Conservation (phyloP, 331 rosid species). For the Acacia pycnantha region DNA sequence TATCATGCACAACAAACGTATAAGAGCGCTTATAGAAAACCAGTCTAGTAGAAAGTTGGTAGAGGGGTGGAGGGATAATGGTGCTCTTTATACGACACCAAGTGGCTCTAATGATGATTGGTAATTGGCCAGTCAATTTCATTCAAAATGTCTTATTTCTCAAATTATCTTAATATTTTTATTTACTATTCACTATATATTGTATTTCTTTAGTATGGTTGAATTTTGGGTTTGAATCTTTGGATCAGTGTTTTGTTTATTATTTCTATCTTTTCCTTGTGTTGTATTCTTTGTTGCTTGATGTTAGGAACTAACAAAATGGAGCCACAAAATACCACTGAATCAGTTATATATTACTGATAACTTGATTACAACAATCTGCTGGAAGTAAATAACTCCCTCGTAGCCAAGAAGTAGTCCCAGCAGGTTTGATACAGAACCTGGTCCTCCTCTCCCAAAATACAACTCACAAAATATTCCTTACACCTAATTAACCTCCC, state of each 20-base stretch:
- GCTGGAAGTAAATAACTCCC: no score
- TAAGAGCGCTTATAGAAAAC: conserved; percentile 61
- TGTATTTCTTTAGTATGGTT: not conserved
- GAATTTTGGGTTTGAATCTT: conserved; percentile 20
- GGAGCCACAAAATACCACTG: no score
- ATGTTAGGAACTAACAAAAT: no score
- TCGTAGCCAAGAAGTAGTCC: no score
- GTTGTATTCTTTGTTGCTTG: not conserved
- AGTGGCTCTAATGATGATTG: conserved; percentile 94
- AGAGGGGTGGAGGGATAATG: conserved; percentile 78
- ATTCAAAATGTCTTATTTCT: not conserved
- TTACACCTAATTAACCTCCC: no score
- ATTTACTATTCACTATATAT: not conserved
- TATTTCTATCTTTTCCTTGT: no score
- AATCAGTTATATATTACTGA: no score
- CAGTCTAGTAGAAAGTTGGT: conserved; percentile 57
- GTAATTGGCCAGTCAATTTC: conserved; percentile 40
- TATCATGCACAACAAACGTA: conserved; percentile 76
- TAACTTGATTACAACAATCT: no score
- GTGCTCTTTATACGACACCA: conserved; percentile 76
- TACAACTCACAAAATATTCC: no score
- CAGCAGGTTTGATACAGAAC: no score
- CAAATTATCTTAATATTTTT: not conserved
- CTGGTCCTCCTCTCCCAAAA: no score
- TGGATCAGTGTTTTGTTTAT: not conserved